Evolutionary conservation across 2,329 filamentous ascomycete species (phyloP).

Genomic region (Thielaviopsis musarum): DNA sequence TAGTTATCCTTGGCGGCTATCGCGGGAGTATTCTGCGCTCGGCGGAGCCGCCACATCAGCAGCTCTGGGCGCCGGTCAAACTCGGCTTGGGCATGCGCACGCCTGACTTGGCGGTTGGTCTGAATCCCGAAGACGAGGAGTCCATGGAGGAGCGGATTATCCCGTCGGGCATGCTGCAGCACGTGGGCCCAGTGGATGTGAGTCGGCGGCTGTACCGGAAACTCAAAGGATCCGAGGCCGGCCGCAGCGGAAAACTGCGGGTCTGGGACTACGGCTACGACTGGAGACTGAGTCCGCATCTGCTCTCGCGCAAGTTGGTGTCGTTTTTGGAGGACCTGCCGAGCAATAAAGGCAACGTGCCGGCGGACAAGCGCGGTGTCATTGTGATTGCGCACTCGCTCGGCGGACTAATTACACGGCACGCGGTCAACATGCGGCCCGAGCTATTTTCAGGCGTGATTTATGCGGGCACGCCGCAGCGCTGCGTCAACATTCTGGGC

Average conservation of each 20-base stretch:
- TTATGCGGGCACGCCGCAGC: slow-evolving; percentile 70
- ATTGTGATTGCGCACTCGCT: slow-evolving; percentile 67
- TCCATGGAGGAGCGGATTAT: slow-evolving; percentile 70
- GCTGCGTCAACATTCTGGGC: slow-evolving; percentile 81
- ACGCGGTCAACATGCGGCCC: slow-evolving; percentile 71
- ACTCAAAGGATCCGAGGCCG: slow-evolving; percentile 57
- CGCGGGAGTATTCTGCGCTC: slow-evolving; percentile 79
- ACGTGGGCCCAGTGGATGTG: slow-evolving; percentile 85
- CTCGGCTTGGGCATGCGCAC: slow-evolving; percentile 82
- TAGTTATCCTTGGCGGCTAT: slow-evolving; percentile 82
- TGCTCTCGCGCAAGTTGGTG: slow-evolving; percentile 55
- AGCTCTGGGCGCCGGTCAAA: slow-evolving; percentile 88
- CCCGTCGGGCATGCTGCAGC: slow-evolving; percentile 72
- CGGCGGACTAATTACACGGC: slow-evolving; percentile 72
- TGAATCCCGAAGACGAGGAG: slow-evolving; percentile 69
- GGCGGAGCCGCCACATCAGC: slow-evolving; percentile 64
- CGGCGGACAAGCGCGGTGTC: slow-evolving; percentile 45
- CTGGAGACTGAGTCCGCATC: slow-evolving; percentile 72
- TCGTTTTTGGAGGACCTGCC: slow-evolving; percentile 57
- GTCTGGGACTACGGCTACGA: slow-evolving; percentile 91
- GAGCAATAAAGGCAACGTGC: slow-evolving; percentile 43
- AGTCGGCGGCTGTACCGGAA: slow-evolving; percentile 67
- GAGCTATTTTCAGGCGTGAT: slow-evolving; percentile 75
- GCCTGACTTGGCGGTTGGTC: slow-evolving; percentile 74
- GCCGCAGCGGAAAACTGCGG: slow-evolving; percentile 50